Evolutionary conservation across 345 rosid genomes (phyloP).

Genomic region (Citrus australasica): DNA sequence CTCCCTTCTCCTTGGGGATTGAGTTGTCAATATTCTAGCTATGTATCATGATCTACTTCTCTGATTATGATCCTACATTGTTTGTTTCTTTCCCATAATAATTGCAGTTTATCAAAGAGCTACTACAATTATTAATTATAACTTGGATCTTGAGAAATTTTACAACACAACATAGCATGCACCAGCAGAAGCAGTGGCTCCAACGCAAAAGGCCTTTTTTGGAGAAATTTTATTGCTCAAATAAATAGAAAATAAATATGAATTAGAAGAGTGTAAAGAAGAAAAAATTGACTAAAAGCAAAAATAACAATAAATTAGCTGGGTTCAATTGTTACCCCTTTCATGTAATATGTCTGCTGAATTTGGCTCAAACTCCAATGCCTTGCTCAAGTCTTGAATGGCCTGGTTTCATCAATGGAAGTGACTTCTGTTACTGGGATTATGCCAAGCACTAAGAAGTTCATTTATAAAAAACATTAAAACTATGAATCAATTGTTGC

Average conservation of each 20-base stretch:
- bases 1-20: background rate
- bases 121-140: background rate
- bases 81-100: background rate
- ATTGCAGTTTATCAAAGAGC: background rate
- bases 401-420: constrained; percentile 55
- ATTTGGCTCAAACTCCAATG: constrained; percentile 82
- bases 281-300: background rate
- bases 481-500: constrained; percentile 8
- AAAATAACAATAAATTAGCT: background rate
- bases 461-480: constrained; percentile 5
- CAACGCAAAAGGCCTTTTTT: background rate
- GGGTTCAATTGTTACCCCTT: constrained; percentile 58
- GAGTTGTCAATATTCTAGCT: background rate
- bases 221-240: background rate
- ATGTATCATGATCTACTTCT: background rate
- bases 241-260: background rate
- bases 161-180: background rate
- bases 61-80: background rate
- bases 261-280: background rate
- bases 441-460: background rate
- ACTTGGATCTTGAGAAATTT: background rate
- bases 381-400: constrained; percentile 81
- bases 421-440: background rate
- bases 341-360: constrained; percentile 90
- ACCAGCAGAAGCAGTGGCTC: background rate